Base-by-base conservation (phyloP, 1,139 yeast species). In the Taphrina communis region DNA sequence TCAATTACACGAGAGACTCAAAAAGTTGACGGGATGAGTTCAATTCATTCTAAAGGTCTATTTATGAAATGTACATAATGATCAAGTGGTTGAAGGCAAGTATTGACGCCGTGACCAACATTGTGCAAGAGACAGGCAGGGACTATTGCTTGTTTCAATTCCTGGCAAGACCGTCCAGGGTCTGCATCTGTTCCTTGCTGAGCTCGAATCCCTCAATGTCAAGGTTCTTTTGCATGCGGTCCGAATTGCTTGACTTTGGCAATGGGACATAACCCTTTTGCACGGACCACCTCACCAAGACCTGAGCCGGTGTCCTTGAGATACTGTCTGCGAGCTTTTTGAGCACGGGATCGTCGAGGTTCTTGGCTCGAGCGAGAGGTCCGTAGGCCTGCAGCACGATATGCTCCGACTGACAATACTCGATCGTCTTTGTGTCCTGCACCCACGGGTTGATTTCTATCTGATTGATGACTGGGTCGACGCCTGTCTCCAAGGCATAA, bases 211-310 rank as follows among this genome's bases (percentile, higher is more conserved):
- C 80, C 66, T 88, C 80, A 19, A 83, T 77, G 74, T 84, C 77
- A 69, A 85, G 78, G 79, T 90, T 90, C 68, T 83, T 79, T 63
- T 77, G 82, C 71, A 90, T 83, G 80, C 96, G 85, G 11, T 79
- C 76, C 19, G 85, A 83, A 42, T 83, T 86, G 46, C 84, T 83
- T 41, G 94, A 86, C 80, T 90, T 90, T 71, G 96, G 94, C 73
- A 90, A 80, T 14, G 87, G 89, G 41, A 87, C 86, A 65, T 86
- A 82, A 55, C 88, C 90, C 78, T 75, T 71, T 60, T 75, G 76
- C 35, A 78, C 66, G 57, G 76, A 73, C 86, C 86, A 84, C 65
- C 80, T 77, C 50, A 83, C 72, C 69, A 84, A 75, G 31, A 83
- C 77, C 72, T 83, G 84, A 42, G 82, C 85, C 2, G 82, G 78